A percentile compares a stretch with the other conserved stretches of the same genome.
These are phyloP conservation scores for Candida yuanshanica DNA, from an alignment of 805 yeast species.

Conservation along the genomic window DNA sequence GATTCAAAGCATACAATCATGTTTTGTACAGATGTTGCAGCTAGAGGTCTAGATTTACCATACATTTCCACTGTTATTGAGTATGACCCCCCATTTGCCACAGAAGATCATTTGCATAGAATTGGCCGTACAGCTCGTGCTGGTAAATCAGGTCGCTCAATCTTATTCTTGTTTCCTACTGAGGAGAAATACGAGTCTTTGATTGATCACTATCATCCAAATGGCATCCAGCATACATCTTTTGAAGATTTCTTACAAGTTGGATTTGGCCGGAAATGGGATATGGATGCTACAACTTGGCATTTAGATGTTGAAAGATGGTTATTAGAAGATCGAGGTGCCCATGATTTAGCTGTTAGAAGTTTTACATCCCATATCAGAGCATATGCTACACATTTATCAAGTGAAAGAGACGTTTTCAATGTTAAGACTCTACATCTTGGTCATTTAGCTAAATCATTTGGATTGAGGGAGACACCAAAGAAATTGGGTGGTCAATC, in stretches of 20 bases:
- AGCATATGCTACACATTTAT: conserved; percentile 92
- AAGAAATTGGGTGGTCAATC: conserved; percentile 56
- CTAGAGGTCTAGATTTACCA: conserved; percentile 93
- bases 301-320: conserved; percentile 88
- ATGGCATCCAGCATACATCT: conserved; percentile 43
- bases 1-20: conserved; percentile 56
- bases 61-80: conserved; percentile 81
- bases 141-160: conserved; percentile 78
- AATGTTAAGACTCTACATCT: conserved; percentile 79
- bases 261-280: conserved; percentile 62
- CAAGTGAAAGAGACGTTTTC: conserved; percentile 73
- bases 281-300: conserved; percentile 92
- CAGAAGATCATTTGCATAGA: conserved; percentile 94
- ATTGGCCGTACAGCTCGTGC: conserved; percentile 98
- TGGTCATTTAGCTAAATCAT: conserved; percentile 94
- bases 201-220: conserved; percentile 51
- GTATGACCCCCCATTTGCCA: conserved; percentile 89
- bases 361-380: conserved; percentile 87
- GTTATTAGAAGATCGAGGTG: conserved; percentile 60
- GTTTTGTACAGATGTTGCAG: conserved; percentile 96
- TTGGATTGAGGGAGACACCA: conserved; percentile 93
- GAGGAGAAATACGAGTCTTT: conserved; percentile 80
- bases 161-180: conserved; percentile 81
- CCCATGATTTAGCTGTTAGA: conserved; percentile 62
- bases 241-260: conserved; percentile 41